Percentiles rank a stretch among this genome's conserved stretches.
These are phyloP conservation scores for Xylaria bambusicola DNA, from an alignment of 495 filamentous ascomycete species.

Conservation along the genomic window DNA sequence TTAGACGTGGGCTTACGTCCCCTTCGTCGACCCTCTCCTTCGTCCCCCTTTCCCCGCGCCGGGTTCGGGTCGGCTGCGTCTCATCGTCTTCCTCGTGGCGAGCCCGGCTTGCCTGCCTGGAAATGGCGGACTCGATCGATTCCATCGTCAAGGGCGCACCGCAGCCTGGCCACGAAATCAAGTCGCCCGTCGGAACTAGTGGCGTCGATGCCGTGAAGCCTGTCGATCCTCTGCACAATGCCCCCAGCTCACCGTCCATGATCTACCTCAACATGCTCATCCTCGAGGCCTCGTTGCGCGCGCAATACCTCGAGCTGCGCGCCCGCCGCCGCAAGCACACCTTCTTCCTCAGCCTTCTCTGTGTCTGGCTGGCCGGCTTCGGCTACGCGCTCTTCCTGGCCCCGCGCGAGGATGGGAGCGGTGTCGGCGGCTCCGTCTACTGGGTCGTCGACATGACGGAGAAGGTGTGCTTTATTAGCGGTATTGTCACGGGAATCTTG, in stretches of 20 bases:
- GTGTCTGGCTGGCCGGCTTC: conserved; percentile 79
- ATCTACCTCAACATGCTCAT: conserved; percentile 98
- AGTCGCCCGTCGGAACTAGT: conserved; percentile 42
- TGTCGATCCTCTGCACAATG: conserved; percentile 72
- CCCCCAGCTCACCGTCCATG: conserved; percentile 89
- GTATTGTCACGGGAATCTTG: conserved; percentile 76
- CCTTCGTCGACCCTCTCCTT: not conserved
- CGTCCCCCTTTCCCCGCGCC: not conserved
- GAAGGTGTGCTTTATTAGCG: conserved; percentile 84
- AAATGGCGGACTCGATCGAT: conserved; percentile 65
- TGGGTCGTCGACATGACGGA: conserved; percentile 90
- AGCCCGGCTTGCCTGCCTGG: not conserved
- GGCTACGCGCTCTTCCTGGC: conserved; percentile 84
- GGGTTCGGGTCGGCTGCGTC: no score
- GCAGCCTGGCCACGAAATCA: conserved; percentile 45
- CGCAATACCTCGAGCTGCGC: conserved; percentile 87
- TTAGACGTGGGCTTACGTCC: conserved; percentile 35
- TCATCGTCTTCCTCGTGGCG: not conserved
- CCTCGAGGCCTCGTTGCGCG: conserved; percentile 89
- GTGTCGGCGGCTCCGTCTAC: conserved; percentile 90
- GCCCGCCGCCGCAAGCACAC: conserved; percentile 89
- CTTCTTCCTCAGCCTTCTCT: conserved; percentile 84
- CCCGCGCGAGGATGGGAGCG: conserved; percentile 85
- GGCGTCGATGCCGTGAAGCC: conserved; percentile 44
- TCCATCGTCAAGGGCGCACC: conserved; percentile 85